phyloP scores from a whole-genome alignment of 2,329 filamentous ascomycete species.

The Colletotrichum paranaense region DNA sequence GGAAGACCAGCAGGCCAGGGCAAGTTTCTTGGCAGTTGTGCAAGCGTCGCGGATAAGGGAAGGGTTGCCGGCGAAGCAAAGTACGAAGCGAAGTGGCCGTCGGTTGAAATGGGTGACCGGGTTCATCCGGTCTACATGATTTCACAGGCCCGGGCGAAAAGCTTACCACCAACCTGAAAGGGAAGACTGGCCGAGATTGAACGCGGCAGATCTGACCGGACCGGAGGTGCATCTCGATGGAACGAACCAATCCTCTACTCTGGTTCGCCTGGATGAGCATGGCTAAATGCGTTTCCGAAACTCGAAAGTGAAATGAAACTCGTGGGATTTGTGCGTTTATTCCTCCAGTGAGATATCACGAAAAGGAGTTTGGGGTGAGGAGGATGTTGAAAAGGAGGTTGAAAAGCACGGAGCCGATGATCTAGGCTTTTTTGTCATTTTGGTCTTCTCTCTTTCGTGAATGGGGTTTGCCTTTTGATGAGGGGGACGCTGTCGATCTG shows the following conservation, averaged over 20 bases:
- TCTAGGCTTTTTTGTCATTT: neutral
- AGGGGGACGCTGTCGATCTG: slow-evolving; percentile 19
- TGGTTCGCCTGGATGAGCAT: neutral
- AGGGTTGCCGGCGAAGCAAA: neutral
- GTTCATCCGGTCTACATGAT: slow-evolving; percentile 31
- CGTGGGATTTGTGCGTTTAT: slow-evolving; percentile 24
- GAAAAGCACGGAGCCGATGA: slow-evolving; percentile 18
- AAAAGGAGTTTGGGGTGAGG: slow-evolving; percentile 5
- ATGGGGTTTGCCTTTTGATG: neutral
- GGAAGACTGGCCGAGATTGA: slow-evolving; percentile 36
- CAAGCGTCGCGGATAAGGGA: neutral
- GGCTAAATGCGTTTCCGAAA: slow-evolving; percentile 12
- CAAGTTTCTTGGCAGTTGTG: slow-evolving; percentile 6
- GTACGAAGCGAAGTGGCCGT: neutral
- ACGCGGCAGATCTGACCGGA: slow-evolving; percentile 27
- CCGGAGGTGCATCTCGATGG: slow-evolving; percentile 24
- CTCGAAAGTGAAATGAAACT: slow-evolving; percentile 2
- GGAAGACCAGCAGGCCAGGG: neutral
- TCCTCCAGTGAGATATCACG: slow-evolving; percentile 27
- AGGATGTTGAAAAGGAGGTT: slow-evolving; percentile 4
- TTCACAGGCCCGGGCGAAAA: slow-evolving; percentile 9
- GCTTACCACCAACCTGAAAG: slow-evolving; percentile 34
- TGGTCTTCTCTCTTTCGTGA: neutral
- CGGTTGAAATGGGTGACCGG: slow-evolving; percentile 12
- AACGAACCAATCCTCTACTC: slow-evolving; percentile 20